A percentile compares a stretch with the other conserved stretches of the same genome.
These are phyloP conservation scores for Heliamphora pulchella DNA, from an alignment of 179 eudicot species.

Conservation along the genomic window DNA sequence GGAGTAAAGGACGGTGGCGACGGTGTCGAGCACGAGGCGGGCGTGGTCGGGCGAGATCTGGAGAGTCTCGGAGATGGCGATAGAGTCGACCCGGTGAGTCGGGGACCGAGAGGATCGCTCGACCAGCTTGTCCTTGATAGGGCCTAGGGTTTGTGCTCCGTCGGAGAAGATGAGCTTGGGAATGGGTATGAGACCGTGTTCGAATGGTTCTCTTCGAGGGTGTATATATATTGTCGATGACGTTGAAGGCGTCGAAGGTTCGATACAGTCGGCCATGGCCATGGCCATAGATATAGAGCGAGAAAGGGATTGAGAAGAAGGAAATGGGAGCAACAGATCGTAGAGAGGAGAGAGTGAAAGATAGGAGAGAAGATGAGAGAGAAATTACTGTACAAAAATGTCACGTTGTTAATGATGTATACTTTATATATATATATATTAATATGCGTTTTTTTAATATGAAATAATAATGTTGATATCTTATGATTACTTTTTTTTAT, in stretches of 20 bases:
- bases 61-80: slow-evolving; percentile 35
- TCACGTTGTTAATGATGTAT: no score
- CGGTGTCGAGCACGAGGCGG: slow-evolving; percentile 49
- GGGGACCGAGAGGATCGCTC: slow-evolving; percentile 24
- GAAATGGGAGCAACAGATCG: neutral
- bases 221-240: slow-evolving; percentile 27
- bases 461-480: no score
- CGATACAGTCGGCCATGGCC: slow-evolving; percentile 26
- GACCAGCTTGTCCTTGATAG: slow-evolving; percentile 49
- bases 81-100: slow-evolving; percentile 28
- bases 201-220: slow-evolving; percentile 62
- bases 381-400: no score
- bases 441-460: no score
- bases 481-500: no score
- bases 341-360: neutral
- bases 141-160: slow-evolving; percentile 40
- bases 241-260: slow-evolving; percentile 22
- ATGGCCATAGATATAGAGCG: neutral
- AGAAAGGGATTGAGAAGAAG: slow-evolving; percentile 1
- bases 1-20: slow-evolving; percentile 43
- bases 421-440: no score
- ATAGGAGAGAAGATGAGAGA: neutral
- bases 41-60: slow-evolving; percentile 53
- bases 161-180: slow-evolving; percentile 84
- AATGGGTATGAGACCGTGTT: slow-evolving; percentile 73